These are phyloP conservation scores for Bipolaris oryzae DNA, from an alignment of 2,329 filamentous ascomycete genomes.

Conservation along the genomic window DNA sequence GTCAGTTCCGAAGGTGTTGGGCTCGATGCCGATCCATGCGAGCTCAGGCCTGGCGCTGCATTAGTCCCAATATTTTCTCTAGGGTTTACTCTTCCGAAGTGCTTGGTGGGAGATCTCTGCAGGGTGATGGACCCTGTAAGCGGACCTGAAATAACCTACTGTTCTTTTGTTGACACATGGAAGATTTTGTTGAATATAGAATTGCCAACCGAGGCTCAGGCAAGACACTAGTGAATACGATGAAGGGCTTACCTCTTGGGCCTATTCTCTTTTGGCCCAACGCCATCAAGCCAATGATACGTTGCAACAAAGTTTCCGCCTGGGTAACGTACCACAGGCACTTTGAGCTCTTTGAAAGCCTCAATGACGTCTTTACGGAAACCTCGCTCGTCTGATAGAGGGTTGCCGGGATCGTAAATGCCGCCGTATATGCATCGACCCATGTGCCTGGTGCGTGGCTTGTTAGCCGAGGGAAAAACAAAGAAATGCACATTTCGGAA, in stretches of 20 bases:
- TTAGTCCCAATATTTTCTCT: slow-evolving; percentile 7
- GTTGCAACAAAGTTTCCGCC: slow-evolving; percentile 86
- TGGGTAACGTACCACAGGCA: slow-evolving; percentile 80
- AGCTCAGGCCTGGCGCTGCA: slow-evolving; percentile 66
- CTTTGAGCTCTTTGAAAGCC: slow-evolving; percentile 73
- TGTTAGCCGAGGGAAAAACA: slow-evolving; percentile 28
- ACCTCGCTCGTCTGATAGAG: slow-evolving; percentile 74
- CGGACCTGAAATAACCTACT: not conserved
- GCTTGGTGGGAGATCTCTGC: not conserved
- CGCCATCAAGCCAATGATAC: slow-evolving; percentile 83
- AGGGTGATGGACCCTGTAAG: not conserved
- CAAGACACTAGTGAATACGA: not conserved
- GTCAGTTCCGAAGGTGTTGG: slow-evolving; percentile 81
- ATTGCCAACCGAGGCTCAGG: not conserved
- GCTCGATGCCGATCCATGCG: slow-evolving; percentile 78
- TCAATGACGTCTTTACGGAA: slow-evolving; percentile 81
- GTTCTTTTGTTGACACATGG: not conserved
- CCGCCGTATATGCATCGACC: slow-evolving; percentile 87
- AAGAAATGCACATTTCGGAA: slow-evolving; percentile 1
- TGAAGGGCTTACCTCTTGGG: slow-evolving; percentile 56
- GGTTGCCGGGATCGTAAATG: slow-evolving; percentile 78
- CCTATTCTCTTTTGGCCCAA: slow-evolving; percentile 73
- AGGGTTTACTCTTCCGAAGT: not conserved
- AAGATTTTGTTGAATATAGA: not conserved
- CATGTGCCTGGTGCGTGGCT: slow-evolving; percentile 69